Evolutionary conservation across 768 basidiomycete genomes (phyloP).

Genomic region (Amylocystis lapponica): DNA sequence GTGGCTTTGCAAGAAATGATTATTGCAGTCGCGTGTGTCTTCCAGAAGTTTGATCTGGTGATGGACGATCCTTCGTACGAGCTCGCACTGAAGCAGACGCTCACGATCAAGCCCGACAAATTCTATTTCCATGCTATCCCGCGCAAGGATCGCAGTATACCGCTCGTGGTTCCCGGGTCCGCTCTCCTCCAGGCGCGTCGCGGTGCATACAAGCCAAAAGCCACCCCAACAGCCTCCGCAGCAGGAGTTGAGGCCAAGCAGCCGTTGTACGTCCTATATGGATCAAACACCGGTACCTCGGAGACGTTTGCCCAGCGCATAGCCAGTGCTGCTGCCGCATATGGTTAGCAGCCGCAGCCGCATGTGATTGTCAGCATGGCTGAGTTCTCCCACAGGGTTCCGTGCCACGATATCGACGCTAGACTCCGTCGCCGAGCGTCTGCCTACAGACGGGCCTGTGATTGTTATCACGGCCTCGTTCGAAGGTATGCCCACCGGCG

Average conservation of each 20-base stretch:
- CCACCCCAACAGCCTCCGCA: background rate
- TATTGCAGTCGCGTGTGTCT: constrained; percentile 34
- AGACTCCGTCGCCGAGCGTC: constrained; percentile 30
- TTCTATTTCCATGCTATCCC: constrained; percentile 36
- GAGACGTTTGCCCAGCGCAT: constrained; percentile 44
- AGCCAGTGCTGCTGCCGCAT: constrained; percentile 30
- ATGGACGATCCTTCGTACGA: constrained; percentile 39
- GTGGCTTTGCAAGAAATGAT: constrained; percentile 45
- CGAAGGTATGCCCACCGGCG: constrained; percentile 35
- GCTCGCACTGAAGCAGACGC: constrained; percentile 37
- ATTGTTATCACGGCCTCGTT: constrained; percentile 43
- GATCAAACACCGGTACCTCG: constrained; percentile 44
- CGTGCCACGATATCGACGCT: constrained; percentile 32
- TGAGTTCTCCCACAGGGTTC: constrained; percentile 28
- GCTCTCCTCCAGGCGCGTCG: constrained; percentile 1
- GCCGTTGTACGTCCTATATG: constrained; percentile 36
- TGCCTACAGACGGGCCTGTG: constrained; percentile 40
- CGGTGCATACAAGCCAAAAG: background rate
- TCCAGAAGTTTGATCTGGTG: constrained; percentile 42
- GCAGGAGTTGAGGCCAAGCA: constrained; percentile 13
- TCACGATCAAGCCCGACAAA: constrained; percentile 42
- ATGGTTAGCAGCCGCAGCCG: too few relatives aligned
- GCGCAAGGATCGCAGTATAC: constrained; percentile 17
- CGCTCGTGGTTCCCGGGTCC: constrained; percentile 13
- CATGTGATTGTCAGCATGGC: background rate